Conservation (phyloP, 257 asterid species). For the Knoxia roxburghii region DNA sequence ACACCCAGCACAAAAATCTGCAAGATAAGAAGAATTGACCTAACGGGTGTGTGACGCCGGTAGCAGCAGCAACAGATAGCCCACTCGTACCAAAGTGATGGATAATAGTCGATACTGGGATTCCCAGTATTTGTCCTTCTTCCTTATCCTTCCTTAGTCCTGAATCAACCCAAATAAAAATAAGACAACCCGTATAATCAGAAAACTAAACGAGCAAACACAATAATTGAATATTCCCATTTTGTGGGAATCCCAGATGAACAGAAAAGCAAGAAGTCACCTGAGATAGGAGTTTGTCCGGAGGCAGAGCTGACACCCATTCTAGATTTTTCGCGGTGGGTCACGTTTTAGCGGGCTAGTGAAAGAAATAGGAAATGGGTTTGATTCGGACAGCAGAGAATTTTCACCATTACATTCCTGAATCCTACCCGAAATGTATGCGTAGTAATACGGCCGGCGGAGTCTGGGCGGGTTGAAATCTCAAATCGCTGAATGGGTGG, state of each 20-base stretch:
- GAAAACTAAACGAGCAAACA: not conserved
- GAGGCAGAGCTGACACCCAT: constrained; percentile 21
- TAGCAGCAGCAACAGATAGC: constrained; percentile 84
- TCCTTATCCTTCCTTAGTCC: constrained; percentile 27
- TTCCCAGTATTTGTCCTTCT: constrained; percentile 39
- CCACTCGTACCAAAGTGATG: constrained; percentile 90
- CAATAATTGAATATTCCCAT: constrained; percentile 1
- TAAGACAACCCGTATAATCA: not conserved
- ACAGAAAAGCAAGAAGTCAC: not conserved
- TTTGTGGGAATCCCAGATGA: not conserved
- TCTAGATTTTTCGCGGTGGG: constrained; percentile 2
- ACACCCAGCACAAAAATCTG: not conserved
- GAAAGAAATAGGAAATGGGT: not conserved
- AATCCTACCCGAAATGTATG: not conserved
- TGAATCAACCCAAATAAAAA: constrained; percentile 9
- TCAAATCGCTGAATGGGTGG: no score
- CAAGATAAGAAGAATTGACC: constrained; percentile 31
- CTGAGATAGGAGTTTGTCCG: constrained; percentile 19
- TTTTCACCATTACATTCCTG: not conserved
- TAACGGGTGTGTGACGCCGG: constrained; percentile 87
- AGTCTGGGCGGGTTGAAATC: no score
- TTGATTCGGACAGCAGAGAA: not conserved
- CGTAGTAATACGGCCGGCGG: not conserved
- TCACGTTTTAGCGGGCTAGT: not conserved
- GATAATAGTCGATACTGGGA: constrained; percentile 51